A percentile compares a stretch with the other conserved stretches of the same genome.
These are phyloP conservation scores for Fusarium praegraminearum DNA, from an alignment of 2,329 filamentous ascomycete genomes.

Conservation along the genomic window DNA sequence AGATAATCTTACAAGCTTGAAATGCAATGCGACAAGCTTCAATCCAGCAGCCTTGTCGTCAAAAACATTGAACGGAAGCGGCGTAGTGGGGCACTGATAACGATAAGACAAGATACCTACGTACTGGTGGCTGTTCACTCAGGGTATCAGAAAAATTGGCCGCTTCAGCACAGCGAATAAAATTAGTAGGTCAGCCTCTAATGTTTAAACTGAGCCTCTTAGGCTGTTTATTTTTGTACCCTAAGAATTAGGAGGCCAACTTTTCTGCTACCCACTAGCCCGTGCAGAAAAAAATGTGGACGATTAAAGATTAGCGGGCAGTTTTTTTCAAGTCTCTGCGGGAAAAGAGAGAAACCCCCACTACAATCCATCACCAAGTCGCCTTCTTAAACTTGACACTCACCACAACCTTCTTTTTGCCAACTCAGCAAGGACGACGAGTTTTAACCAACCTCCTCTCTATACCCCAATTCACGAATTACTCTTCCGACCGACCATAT, in stretches of 20 bases:
- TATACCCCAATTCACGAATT: conserved; percentile 2
- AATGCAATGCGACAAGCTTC: conserved; percentile 34
- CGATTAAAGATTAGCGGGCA: conserved; percentile 44
- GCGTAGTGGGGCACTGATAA: conserved; percentile 36
- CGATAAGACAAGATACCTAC: conserved; percentile 41
- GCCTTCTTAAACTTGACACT: conserved; percentile 41
- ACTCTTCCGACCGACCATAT: conserved; percentile 50
- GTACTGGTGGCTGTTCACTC: conserved; percentile 19
- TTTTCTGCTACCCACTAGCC: not conserved
- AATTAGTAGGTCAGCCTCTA: not conserved
- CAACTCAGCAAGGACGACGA: conserved; percentile 24
- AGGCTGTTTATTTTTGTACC: not conserved
- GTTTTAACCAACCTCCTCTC: conserved; percentile 21
- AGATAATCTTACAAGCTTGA: conserved; percentile 7
- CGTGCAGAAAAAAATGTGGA: conserved; percentile 41
- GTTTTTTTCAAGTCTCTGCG: conserved; percentile 45
- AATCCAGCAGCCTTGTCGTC: conserved; percentile 14
- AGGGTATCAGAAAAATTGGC: not conserved
- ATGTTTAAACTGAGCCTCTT: not conserved
- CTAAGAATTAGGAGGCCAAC: too few relatives aligned
- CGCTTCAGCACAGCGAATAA: not conserved
- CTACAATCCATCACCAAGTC: conserved; percentile 38
- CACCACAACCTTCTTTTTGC: conserved; percentile 24
- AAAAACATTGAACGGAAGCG: conserved; percentile 24
- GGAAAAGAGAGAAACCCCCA: conserved; percentile 47